Evolutionary conservation across 2,329 filamentous ascomycete species (phyloP), one percentile per base, ranked within the genome.

Genomic region (Akanthomyces dipterigenus): DNA sequence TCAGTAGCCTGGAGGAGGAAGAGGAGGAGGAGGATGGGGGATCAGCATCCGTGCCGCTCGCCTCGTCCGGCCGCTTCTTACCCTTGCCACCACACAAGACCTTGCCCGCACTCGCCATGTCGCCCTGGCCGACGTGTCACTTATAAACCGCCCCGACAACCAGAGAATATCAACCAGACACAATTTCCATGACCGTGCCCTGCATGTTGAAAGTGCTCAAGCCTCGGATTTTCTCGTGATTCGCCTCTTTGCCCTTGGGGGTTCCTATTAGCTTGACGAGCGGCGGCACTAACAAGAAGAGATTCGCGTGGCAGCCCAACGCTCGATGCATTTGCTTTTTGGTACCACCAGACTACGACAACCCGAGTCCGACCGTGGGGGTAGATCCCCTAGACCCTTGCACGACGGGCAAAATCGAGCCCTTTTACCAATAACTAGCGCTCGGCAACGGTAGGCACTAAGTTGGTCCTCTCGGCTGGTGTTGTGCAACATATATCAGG

Each of bases 171-270:
- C 7, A 24, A 22, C 24, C 40, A 14, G 40, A 38, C 28, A 28
- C 12, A 57, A 60, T 53, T 60, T 60, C 38, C 38, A 36, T 11
- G 28, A 24, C 48, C 40, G 57, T 53, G 57, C 57, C 56, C 46
- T 59, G 46, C 55, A 59, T 59, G 55, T 22, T 22, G 45, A 28
- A 34, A 18, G 55, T 50, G 56, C 56, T 43, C 38, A 53, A 28
- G 57, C 28, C 48, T 48, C 57, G n/a, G 36, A 38, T 45, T 53
- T 43, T 45, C 11, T 54, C 22, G 26, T 28, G 54, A 55, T 55
- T 46, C n/a, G 28, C 40, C 36, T 38, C 36, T n/a, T n/a, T n/a
- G 14, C 16, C n/a, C 50, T 26, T 53, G 6, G 46, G n/a, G n/a
- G n/a, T n/a, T n/a, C n/a, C 20, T 38, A n/a, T 24, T 38, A 43